Evolutionary conservation across 345 rosid genomes (phyloP), one percentile per base, ranked within the genome.

Genomic region (Eucalyptus marginata): DNA sequence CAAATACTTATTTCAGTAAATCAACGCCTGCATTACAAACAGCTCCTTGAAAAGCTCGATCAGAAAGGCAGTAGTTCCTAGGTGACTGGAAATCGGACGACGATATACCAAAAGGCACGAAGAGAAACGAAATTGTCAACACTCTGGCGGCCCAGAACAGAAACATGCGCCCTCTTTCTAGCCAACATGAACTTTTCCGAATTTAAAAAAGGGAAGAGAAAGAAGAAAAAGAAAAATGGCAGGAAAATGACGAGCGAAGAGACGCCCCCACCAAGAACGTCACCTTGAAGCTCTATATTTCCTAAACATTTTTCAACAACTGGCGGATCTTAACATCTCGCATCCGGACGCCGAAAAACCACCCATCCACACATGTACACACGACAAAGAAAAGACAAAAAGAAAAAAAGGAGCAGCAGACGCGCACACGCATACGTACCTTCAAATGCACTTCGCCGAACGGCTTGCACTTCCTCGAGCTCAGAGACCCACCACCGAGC

Each of bases 361-460:
- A 56, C 83, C 25, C 83, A 36, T 36, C 47, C 46, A 76, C 83
- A 27, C 83, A 33, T 76, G 31, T 31, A 64, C 17, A 64, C 76
- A 5, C 47, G 47, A 36, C 83, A 20, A 36, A 76, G 83, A 76
- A 76, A 76, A 36, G 83, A 76, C 47, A 86, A n/a, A 49, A 40
- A n/a, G n/a, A 76, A 76, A 36, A 86, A 31, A 64, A 29, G 25
- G 66, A 84, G 29, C 76, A 31, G 18, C 29, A 20, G 31, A 27
- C 29, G 49, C 24, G 22, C 27, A 1, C 62, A 31, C 89, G 49
- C 88, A n/a, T 91, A 97, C 88, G 49, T 91, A 97, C 99, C 99
- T 98, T 97, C 91, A 97, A 93, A 91, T 97, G 99, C 81, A 97
- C 92, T 94, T 97, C 98, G 50, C 99, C 99, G 25, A 98, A 95